Evolutionary conservation across 2,329 filamentous ascomycete species (phyloP).

Genomic region (Phialophora tarda): DNA sequence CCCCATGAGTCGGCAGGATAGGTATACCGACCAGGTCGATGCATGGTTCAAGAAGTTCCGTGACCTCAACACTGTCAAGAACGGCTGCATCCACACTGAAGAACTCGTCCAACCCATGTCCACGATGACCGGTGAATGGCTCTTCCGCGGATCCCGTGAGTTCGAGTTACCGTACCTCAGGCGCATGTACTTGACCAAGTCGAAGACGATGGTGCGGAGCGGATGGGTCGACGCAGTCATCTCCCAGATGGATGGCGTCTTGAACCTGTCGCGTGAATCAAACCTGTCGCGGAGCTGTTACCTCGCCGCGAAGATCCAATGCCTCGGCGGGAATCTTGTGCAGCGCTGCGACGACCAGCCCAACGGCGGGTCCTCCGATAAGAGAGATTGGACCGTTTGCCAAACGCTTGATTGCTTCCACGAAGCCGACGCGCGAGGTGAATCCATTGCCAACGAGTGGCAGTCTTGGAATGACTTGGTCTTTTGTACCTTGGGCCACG

Average conservation of each 20-base stretch:
- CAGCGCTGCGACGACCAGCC: not conserved
- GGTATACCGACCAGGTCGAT: not conserved
- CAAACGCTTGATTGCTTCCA: conserved; percentile 4
- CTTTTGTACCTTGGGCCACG: not conserved
- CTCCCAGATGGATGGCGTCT: not conserved
- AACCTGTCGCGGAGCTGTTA: not conserved
- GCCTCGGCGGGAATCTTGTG: not conserved
- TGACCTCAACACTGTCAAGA: not conserved
- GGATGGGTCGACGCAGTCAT: not conserved
- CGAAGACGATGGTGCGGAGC: not conserved
- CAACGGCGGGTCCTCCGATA: not conserved
- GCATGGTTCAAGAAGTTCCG: conserved; percentile 1
- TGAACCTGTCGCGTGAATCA: not conserved
- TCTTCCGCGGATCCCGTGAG: not conserved
- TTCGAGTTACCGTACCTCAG: not conserved
- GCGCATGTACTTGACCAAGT: conserved; percentile 3
- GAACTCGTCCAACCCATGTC: conserved; percentile 1
- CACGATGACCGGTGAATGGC: not conserved
- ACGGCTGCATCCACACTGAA: not conserved
- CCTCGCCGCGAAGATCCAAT: conserved; percentile 1
- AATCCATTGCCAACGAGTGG: conserved; percentile 2
- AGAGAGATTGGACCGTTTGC: not conserved
- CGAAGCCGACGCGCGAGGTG: not conserved
- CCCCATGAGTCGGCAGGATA: not conserved
- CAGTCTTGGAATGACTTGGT: not conserved